phyloP scores from a whole-genome alignment of 2,329 filamentous ascomycete genomes.

The Alternaria arbusti region DNA sequence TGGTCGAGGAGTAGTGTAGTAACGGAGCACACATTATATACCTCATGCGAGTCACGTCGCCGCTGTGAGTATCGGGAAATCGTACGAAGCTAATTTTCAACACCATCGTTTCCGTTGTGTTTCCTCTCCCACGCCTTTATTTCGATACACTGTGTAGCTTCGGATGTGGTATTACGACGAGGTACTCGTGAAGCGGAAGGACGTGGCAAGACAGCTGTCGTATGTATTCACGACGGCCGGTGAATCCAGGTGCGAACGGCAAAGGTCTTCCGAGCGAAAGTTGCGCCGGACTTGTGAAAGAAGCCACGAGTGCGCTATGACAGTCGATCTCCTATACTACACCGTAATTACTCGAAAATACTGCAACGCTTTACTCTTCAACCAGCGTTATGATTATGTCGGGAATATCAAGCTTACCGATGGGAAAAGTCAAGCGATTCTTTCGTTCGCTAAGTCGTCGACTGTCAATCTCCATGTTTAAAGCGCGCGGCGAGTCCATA shows the following conservation, averaged over 20 bases:
- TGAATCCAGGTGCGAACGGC: not conserved
- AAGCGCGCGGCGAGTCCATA: not conserved
- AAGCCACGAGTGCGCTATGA: not conserved
- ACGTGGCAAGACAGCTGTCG: not conserved
- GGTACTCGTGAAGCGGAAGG: not conserved
- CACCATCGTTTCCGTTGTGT: not conserved
- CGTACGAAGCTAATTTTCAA: not conserved
- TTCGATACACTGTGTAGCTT: not conserved
- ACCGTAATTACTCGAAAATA: not conserved
- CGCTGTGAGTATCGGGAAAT: not conserved
- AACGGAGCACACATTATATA: not conserved
- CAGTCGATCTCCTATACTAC: not conserved
- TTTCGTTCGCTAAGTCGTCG: conserved; percentile 1
- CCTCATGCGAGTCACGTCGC: not conserved
- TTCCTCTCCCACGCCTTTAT: not conserved
- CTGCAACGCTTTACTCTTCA: not conserved
- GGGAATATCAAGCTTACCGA: not conserved
- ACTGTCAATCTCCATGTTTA: not conserved
- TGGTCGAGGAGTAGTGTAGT: not conserved
- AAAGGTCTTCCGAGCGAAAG: not conserved
- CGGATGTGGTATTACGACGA: not conserved
- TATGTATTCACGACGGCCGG: rapidly evolving
- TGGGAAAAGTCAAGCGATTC: conserved; percentile 3
- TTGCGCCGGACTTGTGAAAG: not conserved
- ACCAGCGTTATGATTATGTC: not conserved